Percentiles rank a stretch among this genome's conserved stretches.
phyloP scores from a whole-genome alignment of 2,329 filamentous ascomycete species.

The Fusarium temperatum region DNA sequence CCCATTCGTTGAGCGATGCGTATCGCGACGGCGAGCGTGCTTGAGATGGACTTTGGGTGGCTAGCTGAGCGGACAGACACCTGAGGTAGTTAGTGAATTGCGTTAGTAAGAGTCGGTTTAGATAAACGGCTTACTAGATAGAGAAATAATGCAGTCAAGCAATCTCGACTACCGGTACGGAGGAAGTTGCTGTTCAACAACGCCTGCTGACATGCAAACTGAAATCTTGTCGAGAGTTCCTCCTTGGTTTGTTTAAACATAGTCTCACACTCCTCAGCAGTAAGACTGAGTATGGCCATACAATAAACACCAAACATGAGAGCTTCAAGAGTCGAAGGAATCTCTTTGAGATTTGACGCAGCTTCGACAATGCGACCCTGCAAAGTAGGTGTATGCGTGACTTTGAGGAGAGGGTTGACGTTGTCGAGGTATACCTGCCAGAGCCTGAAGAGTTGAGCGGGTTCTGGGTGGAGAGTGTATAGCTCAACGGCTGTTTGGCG shows the following conservation, averaged over 20 bases:
- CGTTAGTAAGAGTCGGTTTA: not conserved
- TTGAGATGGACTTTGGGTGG: slow-evolving; percentile 61
- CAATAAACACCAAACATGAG: slow-evolving; percentile 66
- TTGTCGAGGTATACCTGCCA: slow-evolving; percentile 70
- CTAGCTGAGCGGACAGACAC: slow-evolving; percentile 54
- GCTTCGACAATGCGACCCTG: slow-evolving; percentile 63
- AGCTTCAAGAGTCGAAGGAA: slow-evolving; percentile 57
- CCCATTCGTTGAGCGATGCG: slow-evolving; percentile 67
- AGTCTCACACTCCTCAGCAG: slow-evolving; percentile 52
- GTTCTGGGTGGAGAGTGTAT: slow-evolving; percentile 59
- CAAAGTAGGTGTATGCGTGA: slow-evolving; percentile 64
- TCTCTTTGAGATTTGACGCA: slow-evolving; percentile 50
- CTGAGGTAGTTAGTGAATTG: slow-evolving; percentile 43
- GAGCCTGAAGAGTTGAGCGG: slow-evolving; percentile 56
- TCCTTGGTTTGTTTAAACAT: slow-evolving; percentile 54
- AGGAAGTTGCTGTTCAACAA: slow-evolving; percentile 61
- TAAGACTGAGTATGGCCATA: slow-evolving; percentile 53
- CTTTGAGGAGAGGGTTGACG: slow-evolving; percentile 66
- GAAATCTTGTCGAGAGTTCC: slow-evolving; percentile 54
- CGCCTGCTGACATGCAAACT: slow-evolving; percentile 61
- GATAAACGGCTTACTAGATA: slow-evolving; percentile 57
- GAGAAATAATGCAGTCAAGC: slow-evolving; percentile 65
- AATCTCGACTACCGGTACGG: slow-evolving; percentile 59
- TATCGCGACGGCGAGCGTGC: slow-evolving; percentile 62
- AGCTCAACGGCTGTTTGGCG: slow-evolving; percentile 53